Evolutionary conservation across 306 rosid genomes (phyloP).

Genomic region (Quercus agrifolia): DNA sequence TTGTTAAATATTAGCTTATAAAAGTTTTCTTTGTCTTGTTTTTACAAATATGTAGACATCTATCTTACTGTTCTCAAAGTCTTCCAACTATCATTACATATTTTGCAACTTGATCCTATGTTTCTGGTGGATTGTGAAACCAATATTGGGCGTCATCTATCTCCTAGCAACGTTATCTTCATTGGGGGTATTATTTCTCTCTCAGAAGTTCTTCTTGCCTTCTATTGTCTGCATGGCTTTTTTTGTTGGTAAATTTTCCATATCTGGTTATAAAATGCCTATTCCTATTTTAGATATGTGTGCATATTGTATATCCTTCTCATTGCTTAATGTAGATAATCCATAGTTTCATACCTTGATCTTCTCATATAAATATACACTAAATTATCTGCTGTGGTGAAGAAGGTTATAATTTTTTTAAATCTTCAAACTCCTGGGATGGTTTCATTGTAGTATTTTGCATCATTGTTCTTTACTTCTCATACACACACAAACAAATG

Average conservation of each 20-base stretch:
- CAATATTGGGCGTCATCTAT: slow-evolving; percentile 47
- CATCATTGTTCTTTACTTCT: not conserved
- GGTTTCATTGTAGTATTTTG: not conserved
- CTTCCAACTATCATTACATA: slow-evolving; percentile 36
- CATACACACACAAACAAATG: not conserved
- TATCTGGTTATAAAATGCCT: not conserved
- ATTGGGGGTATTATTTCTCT: slow-evolving; percentile 42
- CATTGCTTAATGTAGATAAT: not conserved
- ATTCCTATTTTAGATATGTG: not conserved
- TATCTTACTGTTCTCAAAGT: slow-evolving; percentile 51
- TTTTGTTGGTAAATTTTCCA: slow-evolving; percentile 16
- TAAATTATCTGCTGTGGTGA: not conserved
- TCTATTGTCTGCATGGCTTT: not conserved
- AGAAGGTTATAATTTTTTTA: not conserved
- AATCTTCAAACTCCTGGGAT: not conserved
- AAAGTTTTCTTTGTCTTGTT: slow-evolving; percentile 13
- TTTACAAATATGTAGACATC: slow-evolving; percentile 43
- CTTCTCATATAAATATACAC: not conserved
- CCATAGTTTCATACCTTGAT: not conserved
- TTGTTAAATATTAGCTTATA: not conserved
- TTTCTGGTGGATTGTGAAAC: slow-evolving; percentile 82
- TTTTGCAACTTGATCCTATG: slow-evolving; percentile 45
- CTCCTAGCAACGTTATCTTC: slow-evolving; percentile 41
- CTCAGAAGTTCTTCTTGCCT: slow-evolving; percentile 7
- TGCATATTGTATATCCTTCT: not conserved